Evolutionary conservation across 345 rosid genomes (phyloP), one percentile per base, ranked within the genome.

Genomic region (Passiflora organensis): DNA sequence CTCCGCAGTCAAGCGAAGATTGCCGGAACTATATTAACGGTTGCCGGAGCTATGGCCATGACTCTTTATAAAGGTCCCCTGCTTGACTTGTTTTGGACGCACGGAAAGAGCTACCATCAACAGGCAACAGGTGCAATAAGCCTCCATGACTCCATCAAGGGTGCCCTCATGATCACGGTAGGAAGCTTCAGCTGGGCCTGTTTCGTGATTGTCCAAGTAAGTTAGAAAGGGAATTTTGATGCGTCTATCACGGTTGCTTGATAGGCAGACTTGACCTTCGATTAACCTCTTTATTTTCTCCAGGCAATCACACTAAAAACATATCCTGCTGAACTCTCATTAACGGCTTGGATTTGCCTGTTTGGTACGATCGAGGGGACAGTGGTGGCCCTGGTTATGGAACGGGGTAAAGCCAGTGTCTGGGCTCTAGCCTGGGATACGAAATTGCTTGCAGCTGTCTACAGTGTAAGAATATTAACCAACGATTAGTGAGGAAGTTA

Each of bases 41-140:
- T 93, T 13, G 84, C 69, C 2, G 99, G 96, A 70, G 95, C 98
- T 20, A 91, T 88, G 96, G 72, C 78, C 32, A 85, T 91, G 98
- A 91, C 98, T 2, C 45, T 84, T 45, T 22, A 82, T 8, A 84
- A 80, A 74, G 99, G 99, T 0, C 90, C 90, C 0, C 23, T 60
- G 12, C 18, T 93, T 0, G 74, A 82, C 8, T 63, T 82, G 32
- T 42, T 84, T 39, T 77, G 89, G 87, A 76, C 85, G 13, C 71
- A 53, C 64, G 87, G 73, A 55, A 53, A 43, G 23, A 48, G 56
- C 0, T 43, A 60, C 57, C 74, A 63, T 6, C 75, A 62, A 52
- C 55, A 59, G 1, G 72, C 55, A 28, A 67, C 81, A 6, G 65
- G 63, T 6, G 94, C 76, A 6, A 74, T 73, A 0, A 72, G 65